Evolutionary conservation across 768 basidiomycete genomes (phyloP), one percentile per base, ranked within the genome.

Genomic region (Leccinellum rugosiceps): DNA sequence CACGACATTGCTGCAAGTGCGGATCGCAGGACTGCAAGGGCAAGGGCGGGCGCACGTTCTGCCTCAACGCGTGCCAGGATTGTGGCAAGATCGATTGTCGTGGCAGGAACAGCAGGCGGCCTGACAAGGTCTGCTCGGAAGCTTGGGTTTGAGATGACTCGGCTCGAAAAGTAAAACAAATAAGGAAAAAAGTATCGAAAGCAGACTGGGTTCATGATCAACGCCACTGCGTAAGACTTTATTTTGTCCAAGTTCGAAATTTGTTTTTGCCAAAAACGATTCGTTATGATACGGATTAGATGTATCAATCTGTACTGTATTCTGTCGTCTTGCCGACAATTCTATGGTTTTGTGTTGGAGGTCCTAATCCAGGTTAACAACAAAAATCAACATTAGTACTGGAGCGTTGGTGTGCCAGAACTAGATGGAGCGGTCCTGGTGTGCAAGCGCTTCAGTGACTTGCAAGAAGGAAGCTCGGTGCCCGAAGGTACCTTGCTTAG

Each of bases 1-100:
- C 83, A 45, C 85, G 90, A 41, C 90, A 91, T 65, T 92, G 90
- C 64, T 86, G 85, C 69, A 92, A 92, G 74, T 92, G 90, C 56
- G 90, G 90, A 15, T 85, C 83, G 38, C 83, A 86, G 71, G 83
- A 88, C 23, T 92, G 90, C 70, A 92, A 91, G 68, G 90, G 90
- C 50, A 92, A 91, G 63, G 90, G 90, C 3, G 90, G 90, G 4
- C 76, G 88, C 38, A 75, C 76, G 45, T 90, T 89, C 67, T 92
- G 90, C 67, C 76, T 75, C 63, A 90, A 85, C 68, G 75, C 83
- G 43, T 92, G 90, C 61, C 87, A 89, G 74, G 90, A 92, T 70
- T 92, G 90, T 68, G 87, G 88, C n/a, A 86, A 87, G 75, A 63
- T 86, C 61, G 86, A 88, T 15, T 92, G 90, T 65, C 84, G 80